These are phyloP conservation scores for Cordyceps pruinosa DNA, from an alignment of 2,329 filamentous ascomycete species.

Conservation along the genomic window DNA sequence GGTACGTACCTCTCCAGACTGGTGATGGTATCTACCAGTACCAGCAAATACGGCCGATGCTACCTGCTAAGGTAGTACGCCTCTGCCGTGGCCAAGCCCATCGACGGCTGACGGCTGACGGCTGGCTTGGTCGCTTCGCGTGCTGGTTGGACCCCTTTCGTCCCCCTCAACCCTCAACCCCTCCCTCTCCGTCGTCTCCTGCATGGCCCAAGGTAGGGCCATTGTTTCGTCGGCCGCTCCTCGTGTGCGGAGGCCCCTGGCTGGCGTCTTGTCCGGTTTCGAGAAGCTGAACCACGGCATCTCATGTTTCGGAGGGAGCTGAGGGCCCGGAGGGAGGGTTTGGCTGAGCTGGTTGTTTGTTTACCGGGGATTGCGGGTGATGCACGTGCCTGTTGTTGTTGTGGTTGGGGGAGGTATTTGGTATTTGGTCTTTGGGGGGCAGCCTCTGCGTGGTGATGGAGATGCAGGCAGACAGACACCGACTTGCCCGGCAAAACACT, in stretches of 20 bases:
- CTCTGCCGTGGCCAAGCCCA: background rate
- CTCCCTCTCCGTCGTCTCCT: background rate
- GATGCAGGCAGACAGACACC: no score
- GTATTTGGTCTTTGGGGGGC: no score
- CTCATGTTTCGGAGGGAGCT: constrained; percentile 10
- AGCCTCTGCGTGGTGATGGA: no score
- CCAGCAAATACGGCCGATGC: background rate
- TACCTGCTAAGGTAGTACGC: background rate
- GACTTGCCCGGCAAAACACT: no score
- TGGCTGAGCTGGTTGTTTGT: constrained; percentile 8
- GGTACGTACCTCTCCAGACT: no score
- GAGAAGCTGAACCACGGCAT: constrained; percentile 7
- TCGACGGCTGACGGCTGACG: background rate
- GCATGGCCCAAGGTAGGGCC: no score
- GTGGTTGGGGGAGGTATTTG: background rate
- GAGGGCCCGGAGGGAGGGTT: no score
- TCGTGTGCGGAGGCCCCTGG: background rate
- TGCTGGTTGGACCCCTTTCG: background rate
- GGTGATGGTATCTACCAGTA: background rate
- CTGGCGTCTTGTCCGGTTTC: background rate
- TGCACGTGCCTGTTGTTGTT: constrained; percentile 4
- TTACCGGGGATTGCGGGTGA: background rate
- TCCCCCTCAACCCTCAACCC: background rate
- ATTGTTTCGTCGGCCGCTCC: background rate
- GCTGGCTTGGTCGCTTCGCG: background rate